Evolutionary conservation across 164 flowering plant species (phyloP), one percentile per base, ranked within the genome.

Genomic region (Piper longum): DNA sequence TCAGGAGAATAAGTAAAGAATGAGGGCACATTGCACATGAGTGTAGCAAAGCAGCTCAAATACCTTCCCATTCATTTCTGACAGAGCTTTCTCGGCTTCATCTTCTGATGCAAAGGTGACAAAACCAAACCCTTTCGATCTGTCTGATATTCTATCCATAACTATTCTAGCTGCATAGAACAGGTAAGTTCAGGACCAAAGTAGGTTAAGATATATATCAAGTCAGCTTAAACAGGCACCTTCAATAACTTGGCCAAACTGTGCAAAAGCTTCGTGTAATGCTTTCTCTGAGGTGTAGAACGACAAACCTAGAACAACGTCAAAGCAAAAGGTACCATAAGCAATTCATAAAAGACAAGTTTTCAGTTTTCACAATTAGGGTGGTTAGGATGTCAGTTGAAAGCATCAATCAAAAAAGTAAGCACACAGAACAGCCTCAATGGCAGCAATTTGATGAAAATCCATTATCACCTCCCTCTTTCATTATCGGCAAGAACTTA

Each of bases 111-210:
- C 89, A 75, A 76, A 93, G 19, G 98, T 88, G 41, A 93, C 89
- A 71, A 89, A 93, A 17, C 96, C 98, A 62, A 88, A 93, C n/a
- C 96, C 96, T 75, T 86, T 90, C 39, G 95, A 83, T 79, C 75
- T 80, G 62, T 80, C 85, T 0, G 91, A 77, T 42, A 82, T 85
- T 78, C 77, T 81, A 68, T 90, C 92, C 71, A 62, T 81, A 7
- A 85, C 72, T 70, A 93, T 67, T 71, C 74, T 78, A 65, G 98
- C 97, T 93, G 73, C 61, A 66, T 26, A 16, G 7, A 4, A 7
- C 36, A 59, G 36, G 36, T 59, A 16, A 5, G 4, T 26, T 18
- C 14, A 19, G 40, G 18, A 44, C 11, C 18, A n/a, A 9, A 41
- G 52, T 14, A 45, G 45, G 45, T n/a, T 5, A 17, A 62, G 26